phyloP scores from a whole-genome alignment of 164 flowering plant species.

The Akebia trifoliata region DNA sequence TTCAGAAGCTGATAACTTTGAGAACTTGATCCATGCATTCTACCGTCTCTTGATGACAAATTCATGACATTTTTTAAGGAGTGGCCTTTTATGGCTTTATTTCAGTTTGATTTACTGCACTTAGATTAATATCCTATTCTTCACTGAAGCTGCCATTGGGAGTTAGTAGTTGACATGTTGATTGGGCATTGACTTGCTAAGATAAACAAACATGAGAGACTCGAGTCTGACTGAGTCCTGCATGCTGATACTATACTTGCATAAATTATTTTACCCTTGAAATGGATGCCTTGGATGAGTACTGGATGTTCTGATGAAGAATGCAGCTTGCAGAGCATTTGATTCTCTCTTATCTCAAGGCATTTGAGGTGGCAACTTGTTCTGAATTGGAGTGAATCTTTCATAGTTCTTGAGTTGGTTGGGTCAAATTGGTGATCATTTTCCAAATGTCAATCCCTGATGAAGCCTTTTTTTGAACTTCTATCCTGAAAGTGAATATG shows the following conservation, averaged over 20 bases:
- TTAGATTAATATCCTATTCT: not conserved
- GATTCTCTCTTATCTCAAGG: not conserved
- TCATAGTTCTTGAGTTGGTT: not conserved
- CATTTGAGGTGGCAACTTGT: not conserved
- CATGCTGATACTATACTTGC: not conserved
- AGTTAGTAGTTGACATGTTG: not conserved
- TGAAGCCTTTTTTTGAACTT: slow-evolving; percentile 1
- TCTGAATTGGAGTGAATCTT: not conserved
- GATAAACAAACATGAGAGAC: not conserved
- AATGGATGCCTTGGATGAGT: not conserved
- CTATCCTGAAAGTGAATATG: not conserved
- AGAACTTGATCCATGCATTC: slow-evolving; percentile 7
- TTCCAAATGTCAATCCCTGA: too few relatives aligned
- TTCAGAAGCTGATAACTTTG: not conserved
- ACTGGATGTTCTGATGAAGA: not conserved
- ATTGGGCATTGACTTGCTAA: not conserved
- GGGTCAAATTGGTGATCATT: not conserved
- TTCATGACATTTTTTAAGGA: not conserved
- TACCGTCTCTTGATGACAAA: not conserved
- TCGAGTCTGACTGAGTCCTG: not conserved
- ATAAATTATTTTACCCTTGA: not conserved
- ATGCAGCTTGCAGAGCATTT: not conserved
- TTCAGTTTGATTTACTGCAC: too few relatives aligned
- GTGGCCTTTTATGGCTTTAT: not conserved
- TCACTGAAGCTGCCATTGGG: not conserved